Percentiles rank a stretch among this genome's conserved stretches.
phyloP scores from a whole-genome alignment of 73 alveolate genomes.

The Tetrahymena thermophila region DNA sequence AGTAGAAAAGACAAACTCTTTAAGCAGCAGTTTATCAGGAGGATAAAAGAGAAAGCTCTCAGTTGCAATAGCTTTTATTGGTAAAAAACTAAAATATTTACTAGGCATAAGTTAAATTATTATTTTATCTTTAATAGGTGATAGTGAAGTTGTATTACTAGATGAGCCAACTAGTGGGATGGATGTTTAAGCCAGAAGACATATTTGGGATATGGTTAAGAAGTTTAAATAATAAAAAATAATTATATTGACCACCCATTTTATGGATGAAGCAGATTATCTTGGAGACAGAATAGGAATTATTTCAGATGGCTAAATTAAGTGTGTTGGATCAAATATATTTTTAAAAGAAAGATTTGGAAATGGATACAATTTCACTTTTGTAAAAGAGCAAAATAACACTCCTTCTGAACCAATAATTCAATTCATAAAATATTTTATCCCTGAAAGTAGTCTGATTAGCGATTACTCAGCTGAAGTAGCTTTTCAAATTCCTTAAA shows the following conservation, averaged over 20 bases:
- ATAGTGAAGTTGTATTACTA: constrained; percentile 68
- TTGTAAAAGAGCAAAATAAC: constrained; percentile 46
- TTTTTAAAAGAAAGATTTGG: constrained; percentile 62
- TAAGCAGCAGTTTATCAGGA: constrained; percentile 67
- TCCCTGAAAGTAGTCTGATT: constrained; percentile 23
- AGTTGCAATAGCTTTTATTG: constrained; percentile 89
- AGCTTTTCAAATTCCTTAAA: constrained; percentile 59
- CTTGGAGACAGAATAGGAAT: constrained; percentile 70
- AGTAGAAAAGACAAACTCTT: neutral
- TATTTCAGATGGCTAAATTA: constrained; percentile 53
- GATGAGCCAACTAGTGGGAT: constrained; percentile 95
- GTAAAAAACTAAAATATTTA: constrained; percentile 51
- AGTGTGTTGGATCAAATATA: constrained; percentile 48
- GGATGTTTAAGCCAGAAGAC: constrained; percentile 87
- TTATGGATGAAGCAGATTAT: constrained; percentile 71
- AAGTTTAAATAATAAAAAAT: constrained; percentile 73
- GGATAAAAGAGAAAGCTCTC: constrained; percentile 91
- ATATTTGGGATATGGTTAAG: constrained; percentile 90
- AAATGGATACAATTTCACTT: constrained; percentile 74
- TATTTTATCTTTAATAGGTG: constrained; percentile 21
- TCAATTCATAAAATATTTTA: constrained; percentile 1
- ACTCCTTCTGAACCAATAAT: constrained; percentile 13
- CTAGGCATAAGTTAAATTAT: no score
- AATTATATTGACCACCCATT: constrained; percentile 63
- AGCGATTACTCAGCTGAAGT: constrained; percentile 61